phyloP scores from a whole-genome alignment of 2,329 filamentous ascomycete species.

The Trichoderma lentiforme region DNA sequence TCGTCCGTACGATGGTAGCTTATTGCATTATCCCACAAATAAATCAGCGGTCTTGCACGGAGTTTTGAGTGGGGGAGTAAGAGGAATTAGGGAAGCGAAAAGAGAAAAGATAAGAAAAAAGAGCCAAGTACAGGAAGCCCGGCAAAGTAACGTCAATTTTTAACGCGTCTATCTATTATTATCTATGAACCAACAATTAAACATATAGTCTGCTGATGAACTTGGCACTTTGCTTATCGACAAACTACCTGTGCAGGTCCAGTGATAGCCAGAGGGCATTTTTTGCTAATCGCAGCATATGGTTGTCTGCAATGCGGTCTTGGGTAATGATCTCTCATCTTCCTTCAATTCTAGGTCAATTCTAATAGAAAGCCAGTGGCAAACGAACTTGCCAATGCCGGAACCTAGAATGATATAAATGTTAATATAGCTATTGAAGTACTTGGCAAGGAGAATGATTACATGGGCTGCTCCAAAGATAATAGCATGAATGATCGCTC shows the following conservation, averaged over 20 bases:
- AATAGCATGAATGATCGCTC: not conserved
- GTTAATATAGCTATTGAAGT: not conserved
- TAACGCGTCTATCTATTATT: not conserved
- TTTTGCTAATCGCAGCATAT: not conserved
- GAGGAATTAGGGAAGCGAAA: no score
- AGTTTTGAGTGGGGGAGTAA: not conserved
- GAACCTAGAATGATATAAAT: not conserved
- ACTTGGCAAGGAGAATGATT: not conserved
- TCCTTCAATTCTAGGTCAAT: not conserved
- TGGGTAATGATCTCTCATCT: not conserved
- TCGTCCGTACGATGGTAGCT: not conserved
- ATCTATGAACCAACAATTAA: not conserved
- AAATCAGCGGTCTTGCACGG: not conserved
- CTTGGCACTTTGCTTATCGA: not conserved
- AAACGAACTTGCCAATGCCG: not conserved
- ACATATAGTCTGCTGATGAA: not conserved
- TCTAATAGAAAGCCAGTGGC: not conserved
- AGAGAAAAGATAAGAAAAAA: no score
- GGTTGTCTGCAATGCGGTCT: not conserved
- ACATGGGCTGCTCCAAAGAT: not conserved
- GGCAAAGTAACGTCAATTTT: not conserved
- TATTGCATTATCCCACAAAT: not conserved
- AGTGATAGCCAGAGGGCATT: no score
- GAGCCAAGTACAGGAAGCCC: no score
- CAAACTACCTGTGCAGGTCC: not conserved